Evolutionary conservation across 192 early-diverging fungal species (phyloP).

Genomic region (Coemansia sp.): DNA sequence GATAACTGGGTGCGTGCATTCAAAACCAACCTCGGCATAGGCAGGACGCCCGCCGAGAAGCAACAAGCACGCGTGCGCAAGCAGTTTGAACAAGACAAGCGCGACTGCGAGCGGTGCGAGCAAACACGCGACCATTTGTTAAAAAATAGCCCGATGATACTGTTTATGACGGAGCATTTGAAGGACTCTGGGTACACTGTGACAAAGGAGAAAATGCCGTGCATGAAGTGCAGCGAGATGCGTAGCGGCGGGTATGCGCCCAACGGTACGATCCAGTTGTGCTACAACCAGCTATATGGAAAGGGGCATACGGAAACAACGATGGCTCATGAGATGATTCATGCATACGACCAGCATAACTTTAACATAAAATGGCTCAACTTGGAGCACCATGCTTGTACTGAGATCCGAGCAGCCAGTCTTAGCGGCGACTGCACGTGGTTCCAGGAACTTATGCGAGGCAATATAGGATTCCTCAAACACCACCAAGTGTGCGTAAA

Average conservation of each 20-base stretch:
- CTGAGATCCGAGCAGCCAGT: constrained; percentile 78
- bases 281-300: constrained; percentile 76
- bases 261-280: constrained; percentile 75
- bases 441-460: constrained; percentile 67
- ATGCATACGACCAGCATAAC: constrained; percentile 76
- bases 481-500: constrained; percentile 87
- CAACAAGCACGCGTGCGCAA: constrained; percentile 45
- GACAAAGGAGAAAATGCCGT: constrained; percentile 66
- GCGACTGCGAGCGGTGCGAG: constrained; percentile 69
- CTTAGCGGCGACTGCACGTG: constrained; percentile 77
- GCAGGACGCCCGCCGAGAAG: constrained; percentile 57
- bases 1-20: constrained; percentile 63
- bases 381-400: constrained; percentile 76
- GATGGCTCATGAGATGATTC: constrained; percentile 91
- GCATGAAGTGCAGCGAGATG: constrained; percentile 78
- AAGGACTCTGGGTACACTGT: constrained; percentile 63
- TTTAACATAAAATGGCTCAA: constrained; percentile 76
- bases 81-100: constrained; percentile 55
- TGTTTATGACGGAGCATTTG: constrained; percentile 83
- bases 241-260: constrained; percentile 87
- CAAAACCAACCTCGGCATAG: constrained; percentile 62
- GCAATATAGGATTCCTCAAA: constrained; percentile 68
- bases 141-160: constrained; percentile 70
- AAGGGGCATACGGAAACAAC: constrained; percentile 89
- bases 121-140: constrained; percentile 75